Conservation (phyloP, 371 early-diverging fungal genomes). For the Mortierella sp. region DNA sequence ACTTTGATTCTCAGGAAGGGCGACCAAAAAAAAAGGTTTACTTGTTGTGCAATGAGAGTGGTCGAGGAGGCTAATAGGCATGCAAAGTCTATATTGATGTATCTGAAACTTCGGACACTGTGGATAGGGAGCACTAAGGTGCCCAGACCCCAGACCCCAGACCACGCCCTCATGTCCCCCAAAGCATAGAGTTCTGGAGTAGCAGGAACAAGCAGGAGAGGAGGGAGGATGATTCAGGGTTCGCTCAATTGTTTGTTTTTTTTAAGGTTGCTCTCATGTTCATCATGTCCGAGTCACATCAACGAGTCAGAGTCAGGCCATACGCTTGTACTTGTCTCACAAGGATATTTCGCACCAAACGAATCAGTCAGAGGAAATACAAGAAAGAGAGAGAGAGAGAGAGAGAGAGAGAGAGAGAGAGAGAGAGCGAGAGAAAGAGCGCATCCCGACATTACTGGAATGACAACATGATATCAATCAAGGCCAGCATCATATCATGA, state of each 20-base stretch:
- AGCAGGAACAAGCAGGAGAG: slow-evolving; percentile 8
- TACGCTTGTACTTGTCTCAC: not conserved
- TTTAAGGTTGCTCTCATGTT: slow-evolving; percentile 24
- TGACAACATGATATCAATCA: not conserved
- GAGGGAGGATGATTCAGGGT: not conserved
- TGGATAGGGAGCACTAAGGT: not conserved
- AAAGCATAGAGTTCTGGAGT: not conserved
- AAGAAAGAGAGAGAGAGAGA: no score
- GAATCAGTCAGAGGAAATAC: not conserved
- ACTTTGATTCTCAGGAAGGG: not conserved
- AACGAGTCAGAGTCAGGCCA: slow-evolving; percentile 13
- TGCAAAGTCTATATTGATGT: no score
- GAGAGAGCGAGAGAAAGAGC: no score
- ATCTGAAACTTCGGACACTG: no score
- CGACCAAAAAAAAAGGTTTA: not conserved
- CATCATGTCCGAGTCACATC: slow-evolving; percentile 16
- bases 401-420: no score
- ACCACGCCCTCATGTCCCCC: no score
- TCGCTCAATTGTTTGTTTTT: not conserved
- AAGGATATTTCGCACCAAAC: not conserved
- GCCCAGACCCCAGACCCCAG: not conserved
- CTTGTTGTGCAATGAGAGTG: no score
- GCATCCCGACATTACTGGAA: no score
- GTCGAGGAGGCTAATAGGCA: no score
- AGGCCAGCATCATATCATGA: not conserved